Evolutionary conservation across 2,329 filamentous ascomycete genomes (phyloP), one percentile per base, ranked within the genome.

Genomic region (Magnaporthiopsis poae): DNA sequence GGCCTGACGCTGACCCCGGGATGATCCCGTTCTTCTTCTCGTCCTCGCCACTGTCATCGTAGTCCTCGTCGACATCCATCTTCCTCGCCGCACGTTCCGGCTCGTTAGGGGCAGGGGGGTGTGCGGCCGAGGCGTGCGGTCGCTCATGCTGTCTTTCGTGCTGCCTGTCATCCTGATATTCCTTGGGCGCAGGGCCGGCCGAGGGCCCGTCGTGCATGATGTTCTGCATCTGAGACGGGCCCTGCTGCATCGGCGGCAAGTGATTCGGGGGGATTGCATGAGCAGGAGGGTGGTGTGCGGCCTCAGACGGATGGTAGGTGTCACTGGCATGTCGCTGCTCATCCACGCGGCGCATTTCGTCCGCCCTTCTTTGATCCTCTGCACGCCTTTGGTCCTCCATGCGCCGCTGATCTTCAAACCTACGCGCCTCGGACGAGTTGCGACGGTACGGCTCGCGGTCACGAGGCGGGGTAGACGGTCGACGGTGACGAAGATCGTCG

Each of bases 11-110:
- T 18, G 83, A 78, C 1, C 78, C 82, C 11, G 81, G 78, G 5
- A 77, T 78, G 18, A 78, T 74, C 0, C 78, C 75, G 21, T 76
- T 75, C 75, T 89, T 89, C 79, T 89, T 88, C 67, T 95, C 90
- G 68, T 97, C 94, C 70, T 96, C 93, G 5, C 87, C 91, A 67
- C 93, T 94, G 73, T 98, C 94, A 75, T 98, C 94, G 73, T 99
- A 98, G 75, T 98, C 90, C 76, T 99, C 95, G 71, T 99, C 93
- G 27, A 98, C 91, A 8, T 98, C 94, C 87, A 99, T 96, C 77
- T 96, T 96, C 29, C 95, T 85, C 27, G 92, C 92, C 46, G 95
- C 92, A 65, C 87, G 81, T 76, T 90, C 87, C 12, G 92, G 91
- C 78, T 98, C 94, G 67, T 88, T 88, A 25, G 82, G 77, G 27